A percentile compares a stretch with the other conserved stretches of the same genome.
These are phyloP conservation scores for Lichtheimia corymbifera DNA, from an alignment of 371 early-diverging fungal genomes.

Conservation along the genomic window DNA sequence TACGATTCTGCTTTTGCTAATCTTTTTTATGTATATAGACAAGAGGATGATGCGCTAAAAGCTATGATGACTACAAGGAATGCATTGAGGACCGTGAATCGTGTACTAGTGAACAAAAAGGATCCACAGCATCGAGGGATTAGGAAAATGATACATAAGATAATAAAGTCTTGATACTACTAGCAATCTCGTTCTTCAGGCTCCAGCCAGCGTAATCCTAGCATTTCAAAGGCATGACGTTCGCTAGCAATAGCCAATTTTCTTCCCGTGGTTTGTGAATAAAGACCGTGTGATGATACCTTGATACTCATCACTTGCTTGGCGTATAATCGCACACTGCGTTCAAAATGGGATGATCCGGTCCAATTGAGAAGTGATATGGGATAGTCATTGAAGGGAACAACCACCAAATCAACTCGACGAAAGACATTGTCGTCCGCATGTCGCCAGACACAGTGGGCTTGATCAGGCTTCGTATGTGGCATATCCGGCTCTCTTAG, in stretches of 20 bases:
- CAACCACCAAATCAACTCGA: slow-evolving; percentile 24
- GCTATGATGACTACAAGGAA: too few species aligned
- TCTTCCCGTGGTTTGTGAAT: slow-evolving; percentile 4
- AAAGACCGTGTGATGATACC: slow-evolving; percentile 18
- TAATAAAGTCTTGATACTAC: too few species aligned
- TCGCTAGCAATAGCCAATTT: slow-evolving; percentile 15
- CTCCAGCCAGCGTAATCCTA: slow-evolving; percentile 17
- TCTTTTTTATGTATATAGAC: too few species aligned
- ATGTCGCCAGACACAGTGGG: slow-evolving; percentile 21
- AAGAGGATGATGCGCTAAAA: too few species aligned
- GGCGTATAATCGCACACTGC: slow-evolving; percentile 20
- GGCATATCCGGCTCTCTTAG: slow-evolving; percentile 8
- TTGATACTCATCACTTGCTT: slow-evolving; percentile 18
- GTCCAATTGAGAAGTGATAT: slow-evolving; percentile 27
- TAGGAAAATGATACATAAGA: too few species aligned
- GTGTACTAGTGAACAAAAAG: too few species aligned
- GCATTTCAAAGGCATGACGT: slow-evolving; percentile 20
- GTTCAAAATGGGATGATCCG: slow-evolving; percentile 24
- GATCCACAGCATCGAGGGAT: too few species aligned
- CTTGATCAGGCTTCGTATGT: slow-evolving; percentile 16
- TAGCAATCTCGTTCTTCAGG: slow-evolving; percentile 23
- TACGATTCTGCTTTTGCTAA: too few species aligned
- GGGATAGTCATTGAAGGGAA: slow-evolving; percentile 19
- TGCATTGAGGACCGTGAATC: too few species aligned
- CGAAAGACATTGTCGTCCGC: slow-evolving; percentile 11